Evolutionary conservation across 768 basidiomycete genomes (phyloP).

Genomic region (Scleroderma bovista): DNA sequence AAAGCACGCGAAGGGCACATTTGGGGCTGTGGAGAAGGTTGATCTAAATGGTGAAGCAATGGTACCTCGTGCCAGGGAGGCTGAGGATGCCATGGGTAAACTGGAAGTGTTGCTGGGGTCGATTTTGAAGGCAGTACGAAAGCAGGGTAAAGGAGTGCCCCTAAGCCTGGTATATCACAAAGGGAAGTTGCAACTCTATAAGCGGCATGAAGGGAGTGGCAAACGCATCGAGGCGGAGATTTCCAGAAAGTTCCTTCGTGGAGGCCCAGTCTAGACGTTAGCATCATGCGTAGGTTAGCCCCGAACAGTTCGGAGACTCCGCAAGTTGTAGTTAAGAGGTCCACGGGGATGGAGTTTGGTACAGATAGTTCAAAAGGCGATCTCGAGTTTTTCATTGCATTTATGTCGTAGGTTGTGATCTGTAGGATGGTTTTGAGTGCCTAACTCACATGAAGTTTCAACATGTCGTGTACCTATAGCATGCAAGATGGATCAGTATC

Average conservation of each 20-base stretch:
- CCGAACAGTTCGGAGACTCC: no score
- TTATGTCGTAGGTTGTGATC: no score
- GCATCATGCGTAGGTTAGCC: no score
- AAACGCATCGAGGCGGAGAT: slow-evolving; percentile 17
- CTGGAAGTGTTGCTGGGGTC: slow-evolving; percentile 22
- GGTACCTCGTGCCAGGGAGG: slow-evolving; percentile 15
- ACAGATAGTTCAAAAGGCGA: no score
- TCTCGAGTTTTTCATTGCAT: no score
- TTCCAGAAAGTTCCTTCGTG: slow-evolving; percentile 15
- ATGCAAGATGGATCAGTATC: no score
- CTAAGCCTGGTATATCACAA: slow-evolving; percentile 50
- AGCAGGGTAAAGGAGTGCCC: slow-evolving; percentile 46
- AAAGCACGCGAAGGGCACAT: slow-evolving; percentile 49
- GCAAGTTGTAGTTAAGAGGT: no score
- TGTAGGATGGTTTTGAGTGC: no score
- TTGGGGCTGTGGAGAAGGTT: slow-evolving; percentile 44
- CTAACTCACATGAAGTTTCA: no score
- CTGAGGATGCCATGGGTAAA: slow-evolving; percentile 19
- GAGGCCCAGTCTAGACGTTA: no score
- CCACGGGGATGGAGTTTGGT: no score
- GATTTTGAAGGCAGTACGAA: slow-evolving; percentile 45
- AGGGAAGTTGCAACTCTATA: slow-evolving; percentile 42
- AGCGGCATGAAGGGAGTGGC: slow-evolving; percentile 32
- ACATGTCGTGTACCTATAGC: no score
- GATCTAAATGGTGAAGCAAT: slow-evolving; percentile 30